Conservation (phyloP, 805 yeast genomes). For the Kazachstania viticola region DNA sequence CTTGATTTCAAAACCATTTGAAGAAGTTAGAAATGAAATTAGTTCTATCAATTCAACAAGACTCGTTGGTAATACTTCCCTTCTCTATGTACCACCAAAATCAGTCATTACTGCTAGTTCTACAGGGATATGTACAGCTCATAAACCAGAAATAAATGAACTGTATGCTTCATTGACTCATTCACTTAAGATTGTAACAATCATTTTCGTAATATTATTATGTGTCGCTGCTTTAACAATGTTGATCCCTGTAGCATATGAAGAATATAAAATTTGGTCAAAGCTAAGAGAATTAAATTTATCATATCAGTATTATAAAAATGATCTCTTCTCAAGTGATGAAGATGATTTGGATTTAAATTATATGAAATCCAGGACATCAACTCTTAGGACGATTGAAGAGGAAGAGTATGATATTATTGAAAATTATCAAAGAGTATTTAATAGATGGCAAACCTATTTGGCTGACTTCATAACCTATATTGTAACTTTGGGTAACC, state of each 20-base stretch:
- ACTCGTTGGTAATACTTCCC: constrained; percentile 9
- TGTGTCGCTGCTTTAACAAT: constrained; percentile 32
- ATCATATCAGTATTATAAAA: too few relatives aligned
- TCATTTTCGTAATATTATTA: constrained; percentile 30
- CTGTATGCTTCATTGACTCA: constrained; percentile 27
- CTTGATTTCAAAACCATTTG: constrained; percentile 51
- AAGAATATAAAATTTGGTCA: constrained; percentile 40
- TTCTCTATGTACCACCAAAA: constrained; percentile 33
- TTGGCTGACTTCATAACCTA: constrained; percentile 4
- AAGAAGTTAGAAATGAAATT: constrained; percentile 32
- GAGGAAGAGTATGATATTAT: constrained; percentile 9
- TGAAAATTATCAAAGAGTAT: constrained; percentile 11
- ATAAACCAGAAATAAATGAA: constrained; percentile 29
- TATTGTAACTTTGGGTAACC: constrained; percentile 1
- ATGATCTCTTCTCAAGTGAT: neutral
- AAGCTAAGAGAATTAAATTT: constrained; percentile 21
- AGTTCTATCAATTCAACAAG: constrained; percentile 22
- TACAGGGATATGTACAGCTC: constrained; percentile 31
- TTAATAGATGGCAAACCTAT: constrained; percentile 13
- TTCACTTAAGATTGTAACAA: constrained; percentile 28
- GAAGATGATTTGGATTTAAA: neutral
- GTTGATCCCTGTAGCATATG: constrained; percentile 33
- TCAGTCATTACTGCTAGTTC: constrained; percentile 7
- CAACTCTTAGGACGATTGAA: neutral
- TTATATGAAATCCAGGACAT: neutral